Conservation (phyloP, 805 yeast species). For the Wickerhamomyces bisporus region DNA sequence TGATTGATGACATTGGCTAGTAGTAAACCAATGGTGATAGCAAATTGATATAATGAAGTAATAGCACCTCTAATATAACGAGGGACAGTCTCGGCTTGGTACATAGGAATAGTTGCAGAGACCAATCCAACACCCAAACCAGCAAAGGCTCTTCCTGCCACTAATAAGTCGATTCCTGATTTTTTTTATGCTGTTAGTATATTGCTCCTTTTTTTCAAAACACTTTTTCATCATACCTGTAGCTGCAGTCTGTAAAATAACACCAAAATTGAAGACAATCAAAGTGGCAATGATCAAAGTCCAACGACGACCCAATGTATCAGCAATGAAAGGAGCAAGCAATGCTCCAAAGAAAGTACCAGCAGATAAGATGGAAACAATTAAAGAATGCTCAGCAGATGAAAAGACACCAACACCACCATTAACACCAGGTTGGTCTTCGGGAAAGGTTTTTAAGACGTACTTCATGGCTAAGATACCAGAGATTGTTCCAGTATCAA, state of each 20-base stretch:
- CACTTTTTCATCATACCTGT: no score
- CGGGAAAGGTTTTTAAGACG: constrained; percentile 40
- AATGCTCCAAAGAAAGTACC: constrained; percentile 72
- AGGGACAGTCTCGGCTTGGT: constrained; percentile 78
- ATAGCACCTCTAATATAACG: constrained; percentile 74
- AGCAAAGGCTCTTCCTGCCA: constrained; percentile 67
- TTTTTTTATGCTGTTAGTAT: no score
- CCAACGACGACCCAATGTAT: constrained; percentile 50
- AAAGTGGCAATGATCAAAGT: constrained; percentile 39
- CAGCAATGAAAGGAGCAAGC: constrained; percentile 52
- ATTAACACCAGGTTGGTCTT: constrained; percentile 30
- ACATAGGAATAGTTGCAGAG: constrained; percentile 68
- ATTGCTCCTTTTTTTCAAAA: no score
- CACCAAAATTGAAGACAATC: constrained; percentile 47
- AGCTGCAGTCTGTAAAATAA: constrained; percentile 42
- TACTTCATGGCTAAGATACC: constrained; percentile 64
- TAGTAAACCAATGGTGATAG: constrained; percentile 65
- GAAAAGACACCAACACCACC: constrained; percentile 31
- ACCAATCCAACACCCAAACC: constrained; percentile 73
- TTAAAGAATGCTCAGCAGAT: constrained; percentile 48
- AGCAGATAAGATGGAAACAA: constrained; percentile 68
- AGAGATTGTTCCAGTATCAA: constrained; percentile 64
- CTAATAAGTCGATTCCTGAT: constrained; percentile 44
- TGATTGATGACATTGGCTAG: constrained; percentile 69
- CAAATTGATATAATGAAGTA: constrained; percentile 72